A percentile compares a stretch with the other conserved stretches of the same genome.
Evolutionary conservation across 768 basidiomycete species (phyloP).

Genomic region (Lactarius evosmus): DNA sequence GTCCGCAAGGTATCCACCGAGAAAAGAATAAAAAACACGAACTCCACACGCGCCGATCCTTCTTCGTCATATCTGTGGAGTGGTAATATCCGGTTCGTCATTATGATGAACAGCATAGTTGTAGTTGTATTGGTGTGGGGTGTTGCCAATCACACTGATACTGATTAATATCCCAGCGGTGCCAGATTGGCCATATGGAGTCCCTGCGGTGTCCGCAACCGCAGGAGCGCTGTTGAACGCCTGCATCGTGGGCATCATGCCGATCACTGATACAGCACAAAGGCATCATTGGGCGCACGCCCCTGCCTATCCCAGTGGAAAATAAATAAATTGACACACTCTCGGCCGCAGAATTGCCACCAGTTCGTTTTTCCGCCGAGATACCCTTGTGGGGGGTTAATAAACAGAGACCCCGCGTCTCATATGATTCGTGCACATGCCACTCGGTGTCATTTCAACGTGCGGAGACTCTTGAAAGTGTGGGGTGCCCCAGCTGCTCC

Average conservation of each 20-base stretch:
- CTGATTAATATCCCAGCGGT: neutral
- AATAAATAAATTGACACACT: neutral
- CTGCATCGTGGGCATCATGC: constrained; percentile 17
- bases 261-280: constrained; percentile 5
- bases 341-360: constrained; percentile 12
- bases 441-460: neutral
- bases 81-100: neutral
- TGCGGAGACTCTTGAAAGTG: neutral
- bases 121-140: neutral
- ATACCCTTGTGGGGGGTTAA: constrained; percentile 1
- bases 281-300: neutral
- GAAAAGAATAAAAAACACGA: constrained; percentile 4
- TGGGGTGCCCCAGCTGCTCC: neutral
- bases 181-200: neutral
- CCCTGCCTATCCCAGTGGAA: constrained; percentile 3
- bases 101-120: constrained; percentile 4
- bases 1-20: constrained; percentile 7
- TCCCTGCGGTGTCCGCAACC: neutral
- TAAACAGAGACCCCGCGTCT: neutral
- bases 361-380: neutral
- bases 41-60: constrained; percentile 18
- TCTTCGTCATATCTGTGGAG: constrained; percentile 1
- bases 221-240: neutral
- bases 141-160: neutral
- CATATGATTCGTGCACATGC: neutral